Conservation (phyloP, 176 grass and related monocot genomes). For the Aegilops bicornis region DNA sequence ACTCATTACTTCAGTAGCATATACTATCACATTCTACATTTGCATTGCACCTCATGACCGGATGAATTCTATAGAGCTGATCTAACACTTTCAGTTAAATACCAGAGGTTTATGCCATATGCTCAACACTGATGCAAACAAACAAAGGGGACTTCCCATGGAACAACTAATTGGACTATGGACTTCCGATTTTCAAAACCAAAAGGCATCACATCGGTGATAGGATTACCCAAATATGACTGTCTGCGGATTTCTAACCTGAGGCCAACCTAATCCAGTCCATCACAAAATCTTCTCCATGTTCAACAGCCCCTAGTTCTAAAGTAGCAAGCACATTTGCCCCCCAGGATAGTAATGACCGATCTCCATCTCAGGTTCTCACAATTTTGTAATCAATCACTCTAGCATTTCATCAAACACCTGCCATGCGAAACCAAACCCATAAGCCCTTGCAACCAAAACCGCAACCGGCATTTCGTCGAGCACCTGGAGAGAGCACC, state of each 20-base stretch:
- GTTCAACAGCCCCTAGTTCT: neutral
- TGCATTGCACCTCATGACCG: neutral
- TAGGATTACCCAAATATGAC: neutral
- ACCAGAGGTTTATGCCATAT: neutral
- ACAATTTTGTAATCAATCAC: neutral
- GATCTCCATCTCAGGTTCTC: neutral
- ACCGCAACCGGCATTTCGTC: slow-evolving; percentile 7
- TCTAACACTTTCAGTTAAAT: neutral
- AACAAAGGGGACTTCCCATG: neutral
- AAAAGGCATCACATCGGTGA: neutral
- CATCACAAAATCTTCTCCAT: neutral
- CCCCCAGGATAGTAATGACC: neutral
- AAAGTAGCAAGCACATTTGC: neutral
- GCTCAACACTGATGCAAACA: neutral
- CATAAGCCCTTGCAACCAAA: neutral
- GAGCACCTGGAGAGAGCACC: slow-evolving; percentile 8
- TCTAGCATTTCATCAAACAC: neutral
- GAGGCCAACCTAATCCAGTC: neutral
- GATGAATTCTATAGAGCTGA: neutral
- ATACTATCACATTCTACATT: neutral
- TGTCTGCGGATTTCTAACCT: neutral
- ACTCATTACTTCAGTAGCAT: neutral
- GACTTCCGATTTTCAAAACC: neutral
- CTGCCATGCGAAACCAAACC: neutral
- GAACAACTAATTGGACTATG: neutral